Percentiles rank a stretch among this genome's conserved stretches.
phyloP scores from a whole-genome alignment of 1,139 yeast species.

The Saccharomyces hybrid region DNA sequence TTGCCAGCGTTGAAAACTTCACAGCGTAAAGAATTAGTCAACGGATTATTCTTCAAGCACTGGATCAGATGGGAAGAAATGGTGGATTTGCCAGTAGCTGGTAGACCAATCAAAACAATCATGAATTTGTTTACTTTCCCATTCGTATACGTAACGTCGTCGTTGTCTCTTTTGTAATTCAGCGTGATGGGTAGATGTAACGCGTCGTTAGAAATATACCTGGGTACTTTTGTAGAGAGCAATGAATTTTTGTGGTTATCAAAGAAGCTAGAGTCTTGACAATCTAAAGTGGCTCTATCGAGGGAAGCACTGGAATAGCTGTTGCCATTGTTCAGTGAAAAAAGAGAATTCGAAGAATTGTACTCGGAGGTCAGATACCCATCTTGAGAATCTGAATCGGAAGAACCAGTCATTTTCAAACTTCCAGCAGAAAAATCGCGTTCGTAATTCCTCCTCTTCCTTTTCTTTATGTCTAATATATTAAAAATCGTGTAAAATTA shows the following conservation, averaged over 20 bases:
- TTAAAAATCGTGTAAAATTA: neutral
- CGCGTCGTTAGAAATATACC: constrained; percentile 5
- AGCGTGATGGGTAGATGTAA: neutral
- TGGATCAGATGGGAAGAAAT: constrained; percentile 46
- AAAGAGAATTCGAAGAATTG: constrained; percentile 24
- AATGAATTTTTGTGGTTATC: constrained; percentile 2
- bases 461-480: neutral
- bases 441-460: neutral
- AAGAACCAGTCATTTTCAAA: neutral
- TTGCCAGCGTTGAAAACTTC: constrained; percentile 49
- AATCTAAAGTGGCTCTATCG: constrained; percentile 11
- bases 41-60: constrained; percentile 32
- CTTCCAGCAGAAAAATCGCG: neutral
- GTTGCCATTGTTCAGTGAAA: constrained; percentile 7
- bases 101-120: constrained; percentile 56
- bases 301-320: constrained; percentile 10
- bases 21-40: constrained; percentile 23
- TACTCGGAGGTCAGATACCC: constrained; percentile 6
- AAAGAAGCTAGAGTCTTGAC: constrained; percentile 11
- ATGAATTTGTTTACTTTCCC: constrained; percentile 32
- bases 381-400: neutral
- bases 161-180: neutral
- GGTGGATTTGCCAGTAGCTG: constrained; percentile 68
- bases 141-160: neutral
- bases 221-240: constrained; percentile 3